Evolutionary conservation across 768 basidiomycete genomes (phyloP).

Genomic region (Xerocomellus chrysenteron): DNA sequence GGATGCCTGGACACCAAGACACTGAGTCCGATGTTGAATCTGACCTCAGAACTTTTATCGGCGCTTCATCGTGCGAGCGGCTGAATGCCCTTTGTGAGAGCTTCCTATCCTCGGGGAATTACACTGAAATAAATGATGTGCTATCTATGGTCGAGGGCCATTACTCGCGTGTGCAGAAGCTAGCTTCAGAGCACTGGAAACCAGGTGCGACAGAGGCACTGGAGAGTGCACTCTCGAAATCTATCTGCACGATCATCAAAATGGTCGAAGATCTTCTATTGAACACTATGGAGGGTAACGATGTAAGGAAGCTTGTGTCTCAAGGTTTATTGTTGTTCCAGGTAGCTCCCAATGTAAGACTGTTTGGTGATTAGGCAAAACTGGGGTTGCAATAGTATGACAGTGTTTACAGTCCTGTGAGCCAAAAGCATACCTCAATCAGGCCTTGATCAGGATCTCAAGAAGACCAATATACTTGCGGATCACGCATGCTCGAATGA

Average conservation of each 20-base stretch:
- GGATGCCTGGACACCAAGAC: not conserved
- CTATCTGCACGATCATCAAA: not conserved
- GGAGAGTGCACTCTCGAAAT: not conserved
- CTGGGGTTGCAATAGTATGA: too few relatives aligned
- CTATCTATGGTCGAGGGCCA: not conserved
- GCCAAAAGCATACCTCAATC: too few relatives aligned
- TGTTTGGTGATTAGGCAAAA: too few relatives aligned
- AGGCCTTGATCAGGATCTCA: too few relatives aligned
- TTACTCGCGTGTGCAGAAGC: not conserved
- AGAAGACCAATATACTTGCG: too few relatives aligned
- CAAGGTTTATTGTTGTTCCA: not conserved
- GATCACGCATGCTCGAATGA: too few relatives aligned
- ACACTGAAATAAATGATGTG: not conserved
- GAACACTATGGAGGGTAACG: not conserved
- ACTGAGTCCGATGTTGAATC: not conserved
- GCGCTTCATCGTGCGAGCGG: not conserved
- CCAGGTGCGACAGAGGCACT: not conserved
- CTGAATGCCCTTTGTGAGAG: not conserved
- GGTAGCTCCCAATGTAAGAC: not conserved
- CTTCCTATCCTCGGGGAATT: not conserved
- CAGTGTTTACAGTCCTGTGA: too few relatives aligned
- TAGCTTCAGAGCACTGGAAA: not conserved
- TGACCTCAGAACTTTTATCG: not conserved
- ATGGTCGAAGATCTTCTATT: not conserved
- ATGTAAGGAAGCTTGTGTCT: not conserved